Evolutionary conservation across 805 yeast species (phyloP).

Genomic region (Ogataea pini): DNA sequence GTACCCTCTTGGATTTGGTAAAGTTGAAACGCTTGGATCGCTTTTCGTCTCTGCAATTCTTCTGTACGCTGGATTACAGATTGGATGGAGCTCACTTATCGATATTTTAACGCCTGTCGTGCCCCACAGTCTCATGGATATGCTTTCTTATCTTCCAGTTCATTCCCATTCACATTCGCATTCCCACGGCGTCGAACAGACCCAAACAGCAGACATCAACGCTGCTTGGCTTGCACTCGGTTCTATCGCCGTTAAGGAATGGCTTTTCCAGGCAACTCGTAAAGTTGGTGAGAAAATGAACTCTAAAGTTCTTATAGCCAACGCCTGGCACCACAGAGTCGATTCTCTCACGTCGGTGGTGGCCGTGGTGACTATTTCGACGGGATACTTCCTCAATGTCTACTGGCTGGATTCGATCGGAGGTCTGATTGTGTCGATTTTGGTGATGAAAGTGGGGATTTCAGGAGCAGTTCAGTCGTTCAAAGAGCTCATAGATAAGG

Average conservation of each 20-base stretch:
- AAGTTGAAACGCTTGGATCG: constrained; percentile 90
- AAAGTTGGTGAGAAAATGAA: constrained; percentile 74
- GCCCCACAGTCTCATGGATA: constrained; percentile 61
- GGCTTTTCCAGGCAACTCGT: constrained; percentile 81
- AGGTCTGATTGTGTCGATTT: constrained; percentile 78
- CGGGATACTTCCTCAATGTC: constrained; percentile 75
- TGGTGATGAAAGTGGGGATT: constrained; percentile 84
- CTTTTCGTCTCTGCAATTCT: constrained; percentile 82
- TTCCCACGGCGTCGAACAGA: constrained; percentile 35
- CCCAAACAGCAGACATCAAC: constrained; percentile 62
- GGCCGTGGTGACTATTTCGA: constrained; percentile 83
- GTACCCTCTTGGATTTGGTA: constrained; percentile 90
- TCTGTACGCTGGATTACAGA: constrained; percentile 83
- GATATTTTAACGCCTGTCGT: constrained; percentile 66
- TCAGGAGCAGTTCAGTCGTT: constrained; percentile 69
- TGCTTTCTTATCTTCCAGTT: constrained; percentile 48
- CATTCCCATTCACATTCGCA: constrained; percentile 60
- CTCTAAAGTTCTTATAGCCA: constrained; percentile 89
- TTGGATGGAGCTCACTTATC: constrained; percentile 81
- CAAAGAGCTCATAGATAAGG: constrained; percentile 76
- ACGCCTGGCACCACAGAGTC: constrained; percentile 98
- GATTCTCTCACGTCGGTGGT: constrained; percentile 91
- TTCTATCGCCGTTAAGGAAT: constrained; percentile 83
- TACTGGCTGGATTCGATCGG: constrained; percentile 92
- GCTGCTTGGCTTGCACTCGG: constrained; percentile 97